These are phyloP conservation scores for Exidia glandulosa DNA, from an alignment of 768 basidiomycete genomes.

Conservation along the genomic window DNA sequence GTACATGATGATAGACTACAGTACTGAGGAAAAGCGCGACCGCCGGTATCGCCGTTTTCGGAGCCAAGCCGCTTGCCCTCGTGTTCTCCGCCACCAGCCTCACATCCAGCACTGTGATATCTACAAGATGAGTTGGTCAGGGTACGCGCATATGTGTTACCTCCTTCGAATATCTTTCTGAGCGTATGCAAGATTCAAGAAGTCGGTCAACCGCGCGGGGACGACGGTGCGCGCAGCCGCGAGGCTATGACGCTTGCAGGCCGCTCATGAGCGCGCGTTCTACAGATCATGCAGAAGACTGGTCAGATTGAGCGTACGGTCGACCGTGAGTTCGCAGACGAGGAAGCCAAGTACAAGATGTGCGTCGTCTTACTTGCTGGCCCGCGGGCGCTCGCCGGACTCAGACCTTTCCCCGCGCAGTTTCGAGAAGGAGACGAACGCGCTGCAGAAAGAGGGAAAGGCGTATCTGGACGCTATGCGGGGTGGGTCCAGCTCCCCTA, in stretches of 20 bases:
- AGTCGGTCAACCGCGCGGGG: conserved; percentile 82
- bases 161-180: conserved; percentile 5
- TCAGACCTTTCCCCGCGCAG: conserved; percentile 36
- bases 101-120: too few relatives aligned
- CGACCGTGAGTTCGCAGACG: conserved; percentile 86
- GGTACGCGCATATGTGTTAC: conserved; percentile 23
- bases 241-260: conserved; percentile 2
- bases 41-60: too few relatives aligned
- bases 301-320: conserved; percentile 95
- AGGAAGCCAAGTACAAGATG: conserved; percentile 85
- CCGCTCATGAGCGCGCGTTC: conserved; percentile 6
- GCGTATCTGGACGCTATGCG: conserved; percentile 91
- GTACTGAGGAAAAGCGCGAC: too few relatives aligned
- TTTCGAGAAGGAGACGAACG: conserved; percentile 92
- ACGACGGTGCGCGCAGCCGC: conserved; percentile 54
- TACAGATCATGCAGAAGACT: conserved; percentile 89
- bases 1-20: too few relatives aligned
- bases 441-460: conserved; percentile 92
- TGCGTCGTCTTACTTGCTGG: conserved; percentile 31
- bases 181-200: conserved; percentile 61
- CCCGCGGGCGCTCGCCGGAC: not conserved
- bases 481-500: conserved; percentile 34
- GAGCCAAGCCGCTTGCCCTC: too few relatives aligned
- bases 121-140: conserved; percentile 46
- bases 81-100: too few relatives aligned